Conservation (phyloP, 768 basidiomycete genomes). For the Lyophyllum shimeji region DNA sequence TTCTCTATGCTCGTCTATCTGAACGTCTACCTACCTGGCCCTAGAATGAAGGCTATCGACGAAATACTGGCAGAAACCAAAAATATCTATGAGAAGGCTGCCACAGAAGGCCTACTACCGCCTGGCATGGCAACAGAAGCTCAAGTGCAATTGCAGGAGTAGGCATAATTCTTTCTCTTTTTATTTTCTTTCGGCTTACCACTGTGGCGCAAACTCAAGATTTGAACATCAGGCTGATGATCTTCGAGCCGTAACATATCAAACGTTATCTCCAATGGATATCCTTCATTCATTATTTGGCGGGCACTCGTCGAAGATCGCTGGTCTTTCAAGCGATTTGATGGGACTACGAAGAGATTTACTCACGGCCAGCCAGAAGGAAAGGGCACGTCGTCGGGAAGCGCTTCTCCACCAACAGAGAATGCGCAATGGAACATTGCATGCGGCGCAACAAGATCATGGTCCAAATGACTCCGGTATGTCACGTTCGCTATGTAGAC, state of each 20-base stretch:
- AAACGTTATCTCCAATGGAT: neutral
- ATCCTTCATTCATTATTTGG: neutral
- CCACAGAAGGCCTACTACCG: slow-evolving; percentile 1
- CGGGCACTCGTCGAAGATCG: neutral
- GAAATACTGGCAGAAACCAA: slow-evolving; percentile 5
- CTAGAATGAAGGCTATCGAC: slow-evolving; percentile 1
- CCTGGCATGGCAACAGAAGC: too few species aligned
- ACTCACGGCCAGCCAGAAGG: neutral
- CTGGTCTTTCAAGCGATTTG: neutral
- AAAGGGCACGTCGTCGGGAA: neutral
- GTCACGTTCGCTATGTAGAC: neutral
- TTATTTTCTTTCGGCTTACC: too few species aligned
- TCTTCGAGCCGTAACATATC: neutral
- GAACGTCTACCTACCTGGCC: neutral
- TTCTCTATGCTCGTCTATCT: neutral
- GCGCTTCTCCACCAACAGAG: neutral
- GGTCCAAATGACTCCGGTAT: neutral
- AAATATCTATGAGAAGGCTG: neutral
- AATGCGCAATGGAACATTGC: neutral
- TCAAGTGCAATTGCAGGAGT: too few species aligned
- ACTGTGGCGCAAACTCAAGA: neutral
- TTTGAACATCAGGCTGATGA: neutral
- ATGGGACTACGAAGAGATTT: neutral
- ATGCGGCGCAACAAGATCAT: neutral
- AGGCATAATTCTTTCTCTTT: too few species aligned